These are phyloP conservation scores for Pinus taeda DNA, from an alignment of 75 land plant species.

Conservation along the genomic window DNA sequence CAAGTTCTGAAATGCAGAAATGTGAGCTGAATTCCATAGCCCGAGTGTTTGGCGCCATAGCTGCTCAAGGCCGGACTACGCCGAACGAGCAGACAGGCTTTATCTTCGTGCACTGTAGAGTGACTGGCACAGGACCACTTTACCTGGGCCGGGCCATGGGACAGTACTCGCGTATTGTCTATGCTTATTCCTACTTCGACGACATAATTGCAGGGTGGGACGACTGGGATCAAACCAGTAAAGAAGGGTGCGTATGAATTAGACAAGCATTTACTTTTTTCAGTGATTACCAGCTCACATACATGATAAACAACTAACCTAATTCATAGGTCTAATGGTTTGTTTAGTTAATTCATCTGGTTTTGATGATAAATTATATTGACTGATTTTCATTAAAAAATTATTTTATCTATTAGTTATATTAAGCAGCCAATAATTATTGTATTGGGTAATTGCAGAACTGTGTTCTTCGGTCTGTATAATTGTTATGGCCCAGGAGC, in stretches of 20 bases:
- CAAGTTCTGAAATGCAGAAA: not conserved
- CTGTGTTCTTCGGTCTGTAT: constrained; percentile 37
- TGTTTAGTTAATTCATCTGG: too few relatives aligned
- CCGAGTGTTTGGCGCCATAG: constrained; percentile 8
- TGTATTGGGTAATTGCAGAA: constrained; percentile 16
- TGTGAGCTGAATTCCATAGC: constrained; percentile 23
- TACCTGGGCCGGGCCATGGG: constrained; percentile 33
- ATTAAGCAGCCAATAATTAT: too few relatives aligned
- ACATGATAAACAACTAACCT: too few relatives aligned
- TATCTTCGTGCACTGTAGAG: constrained; percentile 16
- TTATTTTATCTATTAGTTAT: too few relatives aligned
- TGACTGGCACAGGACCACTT: constrained; percentile 10
- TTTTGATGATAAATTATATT: too few relatives aligned
- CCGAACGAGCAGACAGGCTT: constrained; percentile 19
- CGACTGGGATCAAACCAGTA: constrained; percentile 18
- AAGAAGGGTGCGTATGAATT: constrained; percentile 5
- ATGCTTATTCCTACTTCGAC: constrained; percentile 9
- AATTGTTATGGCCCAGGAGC: constrained; percentile 44
- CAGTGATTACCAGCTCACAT: too few relatives aligned
- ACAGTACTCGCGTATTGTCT: constrained; percentile 16
- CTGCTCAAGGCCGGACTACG: constrained; percentile 16
- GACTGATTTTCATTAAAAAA: too few relatives aligned
- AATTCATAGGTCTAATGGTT: too few relatives aligned
- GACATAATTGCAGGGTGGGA: constrained; percentile 27
- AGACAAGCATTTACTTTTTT: not conserved